Base-by-base conservation (phyloP, 208 protist species). In the Crithidia acanthocephali region DNA sequence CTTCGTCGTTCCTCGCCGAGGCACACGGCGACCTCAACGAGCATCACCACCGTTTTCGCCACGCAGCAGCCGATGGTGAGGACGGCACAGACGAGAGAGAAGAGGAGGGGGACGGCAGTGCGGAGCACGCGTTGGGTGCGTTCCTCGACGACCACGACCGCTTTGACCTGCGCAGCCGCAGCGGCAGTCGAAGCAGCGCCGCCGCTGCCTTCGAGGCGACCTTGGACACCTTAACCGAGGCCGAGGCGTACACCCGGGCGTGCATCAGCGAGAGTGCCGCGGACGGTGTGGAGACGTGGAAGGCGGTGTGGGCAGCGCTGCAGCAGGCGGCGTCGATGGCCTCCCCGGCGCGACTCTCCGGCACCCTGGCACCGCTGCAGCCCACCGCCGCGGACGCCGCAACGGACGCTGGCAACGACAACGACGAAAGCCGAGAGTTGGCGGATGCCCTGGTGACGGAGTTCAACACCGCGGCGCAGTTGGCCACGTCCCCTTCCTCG, bases 221-320 rank as follows among this genome's bases (percentile, higher is more conserved):
- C 30, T 52, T 68, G 13, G 23, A 68, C 30, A 45, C 25, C 0
- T 37, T 76, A 0, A 20, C 47, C 11, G 72, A 76, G 37, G 23
- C 47, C 1, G 72, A 71, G 63, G 16, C 56, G 53, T 61, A 50
- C 59, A 61, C 63, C 10, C 48, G 72, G 11, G 37, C 27, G 33
- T 67, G 56, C 56, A 59, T 76, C 48, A 44, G 35, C 4, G 72
- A 65, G 53, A 71, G 55, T 35, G 62, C 48, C 2, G 22, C 18
- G 16, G 63, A 48, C 18, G 72, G 64, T 42, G 27, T 30, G 63
- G 72, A 58, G 42, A 67, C 72, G 55, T 59, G 62, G 63, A 16
- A 30, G 47, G 40, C 64, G 2, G 57, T 70, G 28, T 65, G 56
- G 56, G 23, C 37, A 13, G 33, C 64, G 57, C 47, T 76, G 33